Evolutionary conservation across 2,329 filamentous ascomycete species (phyloP).

Genomic region (Aspergillus aculeatinus): DNA sequence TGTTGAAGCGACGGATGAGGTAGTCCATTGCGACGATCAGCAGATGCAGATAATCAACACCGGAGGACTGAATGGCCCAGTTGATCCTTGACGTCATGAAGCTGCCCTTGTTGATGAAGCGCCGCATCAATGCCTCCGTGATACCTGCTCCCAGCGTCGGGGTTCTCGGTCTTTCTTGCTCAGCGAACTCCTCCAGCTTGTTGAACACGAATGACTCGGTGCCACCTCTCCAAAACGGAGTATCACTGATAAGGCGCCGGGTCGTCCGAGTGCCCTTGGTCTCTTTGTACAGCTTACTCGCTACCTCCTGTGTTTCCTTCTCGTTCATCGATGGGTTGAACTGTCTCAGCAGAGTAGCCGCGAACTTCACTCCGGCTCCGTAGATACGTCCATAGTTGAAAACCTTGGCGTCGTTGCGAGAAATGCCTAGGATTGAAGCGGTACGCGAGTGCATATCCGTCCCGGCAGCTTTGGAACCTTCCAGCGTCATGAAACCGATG

Average conservation of each 20-base stretch:
- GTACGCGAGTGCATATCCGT: constrained; percentile 95
- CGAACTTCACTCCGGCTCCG: constrained; percentile 93
- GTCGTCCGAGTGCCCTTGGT: constrained; percentile 89
- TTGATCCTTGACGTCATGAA: constrained; percentile 98
- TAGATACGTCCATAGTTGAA: constrained; percentile 99
- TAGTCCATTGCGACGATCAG: constrained; percentile 95
- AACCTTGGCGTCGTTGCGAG: constrained; percentile 90
- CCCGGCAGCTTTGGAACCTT: constrained; percentile 89
- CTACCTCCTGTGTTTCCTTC: constrained; percentile 70
- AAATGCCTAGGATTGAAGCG: constrained; percentile 87
- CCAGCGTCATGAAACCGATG: constrained; percentile 97
- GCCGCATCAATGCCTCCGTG: constrained; percentile 87
- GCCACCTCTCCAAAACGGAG: constrained; percentile 89
- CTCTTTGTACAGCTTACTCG: constrained; percentile 76
- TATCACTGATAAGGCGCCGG: constrained; percentile 68
- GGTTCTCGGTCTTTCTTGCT: constrained; percentile 86
- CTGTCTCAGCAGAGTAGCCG: constrained; percentile 81
- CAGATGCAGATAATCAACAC: constrained; percentile 94
- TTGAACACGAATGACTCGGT: constrained; percentile 99
- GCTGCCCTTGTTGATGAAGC: constrained; percentile 81
- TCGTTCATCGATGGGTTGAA: constrained; percentile 88
- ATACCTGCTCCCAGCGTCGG: constrained; percentile 93
- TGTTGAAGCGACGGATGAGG: constrained; percentile 77
- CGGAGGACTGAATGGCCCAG: constrained; percentile 97
- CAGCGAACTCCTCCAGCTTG: constrained; percentile 94